phyloP scores from a whole-genome alignment of 1,139 yeast genomes.

The Candida sanyaensis region DNA sequence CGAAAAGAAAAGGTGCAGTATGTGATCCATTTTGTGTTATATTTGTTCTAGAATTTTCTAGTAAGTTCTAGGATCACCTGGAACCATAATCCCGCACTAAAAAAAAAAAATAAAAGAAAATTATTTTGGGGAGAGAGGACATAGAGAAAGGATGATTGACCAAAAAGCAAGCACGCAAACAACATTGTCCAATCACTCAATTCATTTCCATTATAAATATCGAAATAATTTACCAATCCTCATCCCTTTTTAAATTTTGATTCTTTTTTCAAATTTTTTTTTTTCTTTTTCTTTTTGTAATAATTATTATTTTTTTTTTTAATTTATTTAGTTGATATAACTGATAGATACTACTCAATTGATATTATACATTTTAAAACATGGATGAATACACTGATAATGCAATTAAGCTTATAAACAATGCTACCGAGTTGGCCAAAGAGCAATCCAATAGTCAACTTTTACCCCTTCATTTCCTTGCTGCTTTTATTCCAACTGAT shows the following conservation, averaged over 20 bases:
- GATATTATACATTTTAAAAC: background rate
- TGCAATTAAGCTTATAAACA: constrained; percentile 77
- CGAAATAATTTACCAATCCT: background rate
- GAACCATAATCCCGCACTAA: constrained; percentile 2
- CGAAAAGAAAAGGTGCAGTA: background rate
- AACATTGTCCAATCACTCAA: background rate
- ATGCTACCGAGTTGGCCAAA: constrained; percentile 79
- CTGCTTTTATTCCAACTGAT: constrained; percentile 82
- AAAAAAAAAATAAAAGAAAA: background rate
- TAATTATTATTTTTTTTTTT: background rate
- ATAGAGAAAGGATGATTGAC: too few species aligned
- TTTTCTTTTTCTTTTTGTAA: background rate
- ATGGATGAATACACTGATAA: constrained; percentile 87
- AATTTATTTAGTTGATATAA: too few species aligned
- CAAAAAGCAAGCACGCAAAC: background rate
- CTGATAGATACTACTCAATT: background rate
- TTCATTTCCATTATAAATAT: background rate
- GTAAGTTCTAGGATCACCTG: background rate
- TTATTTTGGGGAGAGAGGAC: too few species aligned
- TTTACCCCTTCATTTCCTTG: constrained; percentile 83
- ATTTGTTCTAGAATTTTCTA: constrained; percentile 6
- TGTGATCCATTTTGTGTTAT: background rate
- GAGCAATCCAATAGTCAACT: constrained; percentile 85
- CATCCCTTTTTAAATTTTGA: background rate
- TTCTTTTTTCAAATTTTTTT: background rate